Evolutionary conservation across 352 stramenopile genomes (phyloP), one percentile per base, ranked within the genome.

Genomic region (Phytophthora niederhauseri): DNA sequence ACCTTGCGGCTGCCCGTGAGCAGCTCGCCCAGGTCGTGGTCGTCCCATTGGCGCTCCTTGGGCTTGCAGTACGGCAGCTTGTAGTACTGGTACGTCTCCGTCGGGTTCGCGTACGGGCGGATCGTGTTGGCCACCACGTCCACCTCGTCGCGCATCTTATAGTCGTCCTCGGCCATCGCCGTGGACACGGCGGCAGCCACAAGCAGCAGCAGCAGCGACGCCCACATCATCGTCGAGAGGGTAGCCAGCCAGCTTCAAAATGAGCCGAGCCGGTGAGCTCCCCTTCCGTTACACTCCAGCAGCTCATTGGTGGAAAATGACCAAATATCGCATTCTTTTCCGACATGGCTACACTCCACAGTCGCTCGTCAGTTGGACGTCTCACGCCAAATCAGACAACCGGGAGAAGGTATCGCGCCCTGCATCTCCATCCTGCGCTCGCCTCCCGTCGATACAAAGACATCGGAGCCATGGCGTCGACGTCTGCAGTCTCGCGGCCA

Each of bases 11-110:
- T 98, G 36, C 97, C 98, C 1, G 91, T 97, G 57, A 99, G 95
- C 58, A 98, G 86, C 84, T 99, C 97, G 28, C 97, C 97, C 19
- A 98, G 78, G 41, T 94, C 83, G 66, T 98, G 91, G 26, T 96
- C 91, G 68, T 98, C 92, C 70, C 84, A 91, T 64, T 97, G 82
- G 26, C 79, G 76, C 68, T 94, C 84, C 56, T 89, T 90, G 8
- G 84, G 82, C 61, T 94, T 89, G 75, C 97, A 99, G 84, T 97
- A 99, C 26, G 97, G 97, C 46, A 99, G 82, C 52, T 94, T 98
- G 81, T 99, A 99, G 82, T 99, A 99, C 74, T 98, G 91, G 77
- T 99, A 99, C 55, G 97, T 99, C 77, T 99, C 97, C 3, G 93
- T 98, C 20, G 97, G 97, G 81, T 99, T 99, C 52, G 98, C 98